Evolutionary conservation across 495 filamentous ascomycete genomes (phyloP), one percentile per base, ranked within the genome.

Genomic region (Penicillium diatomitis): DNA sequence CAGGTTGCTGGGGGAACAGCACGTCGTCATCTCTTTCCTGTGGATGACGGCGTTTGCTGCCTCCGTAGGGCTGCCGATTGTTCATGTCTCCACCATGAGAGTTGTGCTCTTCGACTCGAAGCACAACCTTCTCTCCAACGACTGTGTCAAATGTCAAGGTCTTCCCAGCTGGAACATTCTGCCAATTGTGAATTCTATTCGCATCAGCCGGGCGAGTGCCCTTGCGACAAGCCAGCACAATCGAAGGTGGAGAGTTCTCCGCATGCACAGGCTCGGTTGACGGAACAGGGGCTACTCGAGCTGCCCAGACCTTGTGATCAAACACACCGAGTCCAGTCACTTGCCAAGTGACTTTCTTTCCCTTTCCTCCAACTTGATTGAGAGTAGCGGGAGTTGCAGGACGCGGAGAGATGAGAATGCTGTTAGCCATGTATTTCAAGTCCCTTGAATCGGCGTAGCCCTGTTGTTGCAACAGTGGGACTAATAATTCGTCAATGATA

Each of bases 301-400:
- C 90, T 27, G 91, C 94, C 89, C 90, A 97, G 46, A 96, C 73
- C 52, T 77, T 84, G 62, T 88, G 82, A 45, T 96, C 86, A 54
- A 76, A 84, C 44, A 74, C 74, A 6, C 79, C 87, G 9, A 83
- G 81, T 12, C 84, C 87, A 4, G 83, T 86, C 9, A 95, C 82
- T 62, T 88, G 76, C 86, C 91, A 98, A 41, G 62, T 81, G 60
- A 91, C 74, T 64, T 84, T 90, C 58, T 75, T 78, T 30, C 90
- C 88, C 48, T 95, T 73, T 34, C 91, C 89, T 47, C 92, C 94
- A 32, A 91, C 83, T 58, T 86, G 90, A 10, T 87, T 73, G 29
- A 96, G 68, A 30, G 92, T 83, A 44, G 71, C 71, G 37, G 72
- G 63, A 0, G 81, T 78, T 32, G 81, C 85, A 0, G 84, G 83